Evolutionary conservation across 108 stramenopile species (phyloP).

Genomic region (Skeletonema costatum): DNA sequence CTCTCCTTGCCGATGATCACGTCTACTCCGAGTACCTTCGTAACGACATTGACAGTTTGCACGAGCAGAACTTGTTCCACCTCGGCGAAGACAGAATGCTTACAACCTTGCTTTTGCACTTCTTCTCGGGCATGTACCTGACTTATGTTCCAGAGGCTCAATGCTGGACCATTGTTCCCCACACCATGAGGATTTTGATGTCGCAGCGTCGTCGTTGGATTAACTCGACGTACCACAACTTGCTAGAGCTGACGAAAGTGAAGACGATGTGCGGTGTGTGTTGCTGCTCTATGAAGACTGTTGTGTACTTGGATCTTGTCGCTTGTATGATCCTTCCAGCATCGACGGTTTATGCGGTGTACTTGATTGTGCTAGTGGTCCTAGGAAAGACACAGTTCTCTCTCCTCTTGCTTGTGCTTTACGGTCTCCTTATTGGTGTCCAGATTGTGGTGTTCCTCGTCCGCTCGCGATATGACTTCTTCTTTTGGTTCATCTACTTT

Average conservation of each 20-base stretch:
- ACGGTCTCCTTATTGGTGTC: slow-evolving; percentile 51
- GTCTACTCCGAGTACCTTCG: slow-evolving; percentile 60
- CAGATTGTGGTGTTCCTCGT: slow-evolving; percentile 55
- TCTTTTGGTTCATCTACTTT: slow-evolving; percentile 61
- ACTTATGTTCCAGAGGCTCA: slow-evolving; percentile 58
- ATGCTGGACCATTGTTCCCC: slow-evolving; percentile 64
- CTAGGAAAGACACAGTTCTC: slow-evolving; percentile 47
- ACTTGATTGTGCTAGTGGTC: slow-evolving; percentile 48
- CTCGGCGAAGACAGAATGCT: slow-evolving; percentile 68
- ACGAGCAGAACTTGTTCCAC: slow-evolving; percentile 66
- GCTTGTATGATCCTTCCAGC: slow-evolving; percentile 65
- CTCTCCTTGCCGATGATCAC: slow-evolving; percentile 56
- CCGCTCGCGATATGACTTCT: slow-evolving; percentile 54
- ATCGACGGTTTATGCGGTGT: slow-evolving; percentile 50
- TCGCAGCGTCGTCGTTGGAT: slow-evolving; percentile 69
- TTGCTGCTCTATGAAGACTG: slow-evolving; percentile 65
- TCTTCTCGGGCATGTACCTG: slow-evolving; percentile 55
- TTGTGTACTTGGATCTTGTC: slow-evolving; percentile 55
- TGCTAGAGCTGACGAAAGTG: slow-evolving; percentile 60
- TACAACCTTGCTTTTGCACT: slow-evolving; percentile 58
- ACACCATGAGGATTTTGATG: slow-evolving; percentile 49
- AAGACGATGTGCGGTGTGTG: slow-evolving; percentile 68
- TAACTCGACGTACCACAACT: slow-evolving; percentile 67
- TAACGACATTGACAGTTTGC: slow-evolving; percentile 59
- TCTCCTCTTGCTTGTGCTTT: slow-evolving; percentile 46